Conservation (phyloP, 2,329 filamentous ascomycete genomes). For the Diplodia sapinea region DNA sequence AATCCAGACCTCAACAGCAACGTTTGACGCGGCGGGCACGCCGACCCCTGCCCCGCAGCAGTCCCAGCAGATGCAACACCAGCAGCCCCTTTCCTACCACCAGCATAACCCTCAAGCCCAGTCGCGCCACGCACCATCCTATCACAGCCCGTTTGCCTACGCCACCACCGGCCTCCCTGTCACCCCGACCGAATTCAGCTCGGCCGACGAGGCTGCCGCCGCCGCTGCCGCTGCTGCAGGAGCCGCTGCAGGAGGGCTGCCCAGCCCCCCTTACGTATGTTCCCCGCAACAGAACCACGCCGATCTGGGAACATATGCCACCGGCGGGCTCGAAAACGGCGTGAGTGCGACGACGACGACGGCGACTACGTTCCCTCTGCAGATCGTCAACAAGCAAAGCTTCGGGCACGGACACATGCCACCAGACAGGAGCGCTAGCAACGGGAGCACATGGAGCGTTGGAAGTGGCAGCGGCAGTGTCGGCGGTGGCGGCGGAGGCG, state of each 20-base stretch:
- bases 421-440: constrained; percentile 35
- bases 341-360: background rate
- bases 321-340: background rate
- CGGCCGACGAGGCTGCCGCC: constrained; percentile 43
- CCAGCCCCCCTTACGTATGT: constrained; percentile 39
- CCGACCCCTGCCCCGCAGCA: constrained; percentile 34
- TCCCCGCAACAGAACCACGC: constrained; percentile 43
- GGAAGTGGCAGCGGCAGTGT: constrained; percentile 7
- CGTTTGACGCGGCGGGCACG: constrained; percentile 42
- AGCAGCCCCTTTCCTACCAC: constrained; percentile 26
- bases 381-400: constrained; percentile 26
- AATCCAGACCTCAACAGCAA: constrained; percentile 41
- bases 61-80: constrained; percentile 13
- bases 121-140: constrained; percentile 36
- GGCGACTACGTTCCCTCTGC: constrained; percentile 1
- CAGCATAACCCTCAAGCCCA: constrained; percentile 1
- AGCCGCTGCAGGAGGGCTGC: constrained; percentile 1
- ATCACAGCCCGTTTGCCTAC: constrained; percentile 43
- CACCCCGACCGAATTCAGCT: constrained; percentile 49
- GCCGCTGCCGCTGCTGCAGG: constrained; percentile 36
- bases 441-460: constrained; percentile 18
- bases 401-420: constrained; percentile 10
- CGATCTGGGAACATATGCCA: constrained; percentile 35
- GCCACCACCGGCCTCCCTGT: constrained; percentile 41
- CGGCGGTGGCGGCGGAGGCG: background rate